phyloP scores from a whole-genome alignment of 306 rosid genomes.

The Hippophae gyantsensis region DNA sequence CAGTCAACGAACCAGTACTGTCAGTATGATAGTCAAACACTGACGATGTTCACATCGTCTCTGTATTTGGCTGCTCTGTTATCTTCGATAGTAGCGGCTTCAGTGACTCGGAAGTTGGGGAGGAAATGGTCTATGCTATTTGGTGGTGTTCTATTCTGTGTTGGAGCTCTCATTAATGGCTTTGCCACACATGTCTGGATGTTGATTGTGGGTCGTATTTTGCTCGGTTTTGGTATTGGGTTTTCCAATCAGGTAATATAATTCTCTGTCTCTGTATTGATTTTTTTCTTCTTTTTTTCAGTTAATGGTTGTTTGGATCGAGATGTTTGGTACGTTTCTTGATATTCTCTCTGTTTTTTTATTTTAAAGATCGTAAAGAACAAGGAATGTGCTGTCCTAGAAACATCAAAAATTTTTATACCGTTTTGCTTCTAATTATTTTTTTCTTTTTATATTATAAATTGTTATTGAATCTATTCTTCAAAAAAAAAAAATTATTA shows the following conservation, averaged over 20 bases:
- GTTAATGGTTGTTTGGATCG: neutral
- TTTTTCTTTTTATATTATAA: neutral
- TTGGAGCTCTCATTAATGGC: constrained; percentile 73
- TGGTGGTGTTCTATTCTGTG: constrained; percentile 62
- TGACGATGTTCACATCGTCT: constrained; percentile 87
- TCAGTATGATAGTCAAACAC: constrained; percentile 54
- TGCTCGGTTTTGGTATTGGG: constrained; percentile 93
- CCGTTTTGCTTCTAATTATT: neutral
- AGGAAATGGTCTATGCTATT: constrained; percentile 69
- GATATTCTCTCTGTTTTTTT: constrained; percentile 3
- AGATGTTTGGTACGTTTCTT: constrained; percentile 11
- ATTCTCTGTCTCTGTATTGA: neutral
- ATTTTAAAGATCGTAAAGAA: neutral
- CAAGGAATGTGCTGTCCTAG: constrained; percentile 7
- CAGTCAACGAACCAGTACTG: constrained; percentile 53
- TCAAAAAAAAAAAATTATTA: neutral
- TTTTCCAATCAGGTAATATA: constrained; percentile 74
- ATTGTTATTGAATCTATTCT: too few species aligned
- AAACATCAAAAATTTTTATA: neutral
- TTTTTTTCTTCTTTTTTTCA: neutral
- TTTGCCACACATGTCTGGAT: constrained; percentile 51
- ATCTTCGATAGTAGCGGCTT: constrained; percentile 70
- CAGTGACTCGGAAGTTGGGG: constrained; percentile 62
- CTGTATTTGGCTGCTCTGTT: constrained; percentile 75
- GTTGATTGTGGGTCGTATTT: constrained; percentile 77